phyloP scores from a whole-genome alignment of 345 rosid genomes.

The Fremontodendron californicum region DNA sequence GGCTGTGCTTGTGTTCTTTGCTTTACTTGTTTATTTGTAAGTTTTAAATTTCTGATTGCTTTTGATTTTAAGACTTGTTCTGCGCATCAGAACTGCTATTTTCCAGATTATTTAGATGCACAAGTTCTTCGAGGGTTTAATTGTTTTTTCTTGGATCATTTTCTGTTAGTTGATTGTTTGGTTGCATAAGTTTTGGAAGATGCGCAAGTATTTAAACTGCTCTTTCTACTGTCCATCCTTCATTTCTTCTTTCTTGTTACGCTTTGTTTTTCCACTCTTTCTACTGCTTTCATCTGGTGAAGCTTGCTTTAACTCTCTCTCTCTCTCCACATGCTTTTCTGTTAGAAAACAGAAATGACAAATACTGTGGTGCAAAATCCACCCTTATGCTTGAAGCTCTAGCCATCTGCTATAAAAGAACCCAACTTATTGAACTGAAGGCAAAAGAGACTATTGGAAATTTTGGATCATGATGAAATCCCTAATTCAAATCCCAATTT shows the following conservation, averaged over 20 bases:
- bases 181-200: not conserved
- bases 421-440: not conserved
- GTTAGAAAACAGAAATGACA: not conserved
- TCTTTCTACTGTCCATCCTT: not conserved
- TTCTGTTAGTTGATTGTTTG: not conserved
- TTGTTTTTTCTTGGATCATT: not conserved
- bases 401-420: not conserved
- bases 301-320: not conserved
- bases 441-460: not conserved
- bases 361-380: not conserved
- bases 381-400: not conserved
- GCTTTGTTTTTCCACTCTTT: not conserved
- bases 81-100: not conserved
- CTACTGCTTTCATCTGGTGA: not conserved
- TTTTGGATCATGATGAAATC: not conserved
- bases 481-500: not conserved
- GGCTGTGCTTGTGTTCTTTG: constrained; percentile 74
- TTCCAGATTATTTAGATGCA: not conserved
- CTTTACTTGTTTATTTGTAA: constrained; percentile 86
- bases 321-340: not conserved
- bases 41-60: constrained; percentile 25
- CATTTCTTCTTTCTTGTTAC: not conserved
- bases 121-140: not conserved
- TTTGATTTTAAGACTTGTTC: not conserved
- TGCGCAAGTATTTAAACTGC: not conserved